A percentile compares a stretch with the other conserved stretches of the same genome.
phyloP scores from a whole-genome alignment of 805 yeast genomes.

The Ogataea zsoltii region DNA sequence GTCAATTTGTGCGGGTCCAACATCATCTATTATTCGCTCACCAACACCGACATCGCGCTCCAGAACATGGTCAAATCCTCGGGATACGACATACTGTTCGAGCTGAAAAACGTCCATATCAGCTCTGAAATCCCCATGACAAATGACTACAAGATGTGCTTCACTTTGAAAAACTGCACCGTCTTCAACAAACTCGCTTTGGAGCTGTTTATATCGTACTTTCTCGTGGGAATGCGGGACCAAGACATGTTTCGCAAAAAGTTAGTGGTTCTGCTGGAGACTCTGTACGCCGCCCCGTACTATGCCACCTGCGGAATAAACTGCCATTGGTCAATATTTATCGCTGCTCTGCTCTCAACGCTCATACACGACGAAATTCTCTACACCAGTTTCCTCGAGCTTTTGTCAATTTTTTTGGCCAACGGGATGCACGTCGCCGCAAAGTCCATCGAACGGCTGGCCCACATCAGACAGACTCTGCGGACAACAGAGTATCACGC shows the following conservation, averaged over 20 bases:
- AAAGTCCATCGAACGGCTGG: background rate
- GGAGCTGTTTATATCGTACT: too few relatives aligned
- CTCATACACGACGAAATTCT: background rate
- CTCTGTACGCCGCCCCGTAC: background rate
- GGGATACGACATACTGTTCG: background rate
- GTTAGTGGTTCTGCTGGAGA: background rate
- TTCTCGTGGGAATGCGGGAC: too few relatives aligned
- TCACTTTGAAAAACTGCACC: constrained; percentile 1
- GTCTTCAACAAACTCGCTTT: background rate
- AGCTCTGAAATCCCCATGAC: background rate
- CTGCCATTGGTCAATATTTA: background rate
- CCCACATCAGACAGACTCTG: too few relatives aligned
- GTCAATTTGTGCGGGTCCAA: constrained; percentile 2
- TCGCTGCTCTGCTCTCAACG: background rate
- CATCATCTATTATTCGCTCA: background rate
- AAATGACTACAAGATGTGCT: constrained; percentile 2
- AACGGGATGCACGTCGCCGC: background rate
- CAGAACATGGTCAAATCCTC: background rate
- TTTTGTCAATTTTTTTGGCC: background rate
- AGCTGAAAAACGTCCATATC: background rate
- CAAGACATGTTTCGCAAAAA: too few relatives aligned
- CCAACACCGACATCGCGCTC: background rate
- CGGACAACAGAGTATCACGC: too few relatives aligned
- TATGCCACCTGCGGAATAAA: background rate
- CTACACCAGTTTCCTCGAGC: background rate